Base-by-base conservation (phyloP, 2,329 filamentous ascomycete genomes). In the Harringtonia aguacate region DNA sequence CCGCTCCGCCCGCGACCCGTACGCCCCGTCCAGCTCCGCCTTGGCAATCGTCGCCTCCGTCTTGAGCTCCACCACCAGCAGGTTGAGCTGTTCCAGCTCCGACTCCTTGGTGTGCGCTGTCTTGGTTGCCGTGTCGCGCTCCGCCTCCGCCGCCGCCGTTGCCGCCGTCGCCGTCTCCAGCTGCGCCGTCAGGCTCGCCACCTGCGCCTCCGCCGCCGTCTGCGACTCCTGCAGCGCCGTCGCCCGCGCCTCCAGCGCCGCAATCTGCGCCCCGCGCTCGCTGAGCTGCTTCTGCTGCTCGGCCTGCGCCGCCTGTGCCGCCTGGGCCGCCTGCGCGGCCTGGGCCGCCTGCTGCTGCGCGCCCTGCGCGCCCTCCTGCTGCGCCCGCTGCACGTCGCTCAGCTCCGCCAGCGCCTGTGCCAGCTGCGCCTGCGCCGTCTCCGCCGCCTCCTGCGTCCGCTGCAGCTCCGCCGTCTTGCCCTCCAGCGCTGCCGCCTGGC, bases 21-120 rank as follows among this genome's bases (percentile, higher is more conserved):
- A 78, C 22, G 75, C 75, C 45, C 73, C 73, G 50, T 80, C 76
- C 27, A 80, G 68, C 58, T 80, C 76, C 17, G 76, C 76, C 54
- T 74, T 72, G 41, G 73, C 72, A 53, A 79, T 70, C 37, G 75
- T 77, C 47, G 77, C 64, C 53, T 79, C 75, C 43, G 74, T 78
- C 66, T 79, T 79, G 56, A 75, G 66, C 60, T 78, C 73, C 29
- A 73, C 69, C 44, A 77, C 57, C 54, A 68, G 67, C 54, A 67
- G 62, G 57, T 72, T 73, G 43, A 73, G 61, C 44, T 62, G 59
- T 41, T 75, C 71, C 30, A 74, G 54, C 48, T 75, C 69, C 38
- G 66, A 63, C 43, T 75, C 69, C 59, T 70, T 72, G 48, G 64
- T 63, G 53, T 67, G 67, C 50, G 66, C 57, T 30, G 68, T 61